phyloP scores from a whole-genome alignment of 371 early-diverging fungal species.

The Apophysomyces trapeziformis region DNA sequence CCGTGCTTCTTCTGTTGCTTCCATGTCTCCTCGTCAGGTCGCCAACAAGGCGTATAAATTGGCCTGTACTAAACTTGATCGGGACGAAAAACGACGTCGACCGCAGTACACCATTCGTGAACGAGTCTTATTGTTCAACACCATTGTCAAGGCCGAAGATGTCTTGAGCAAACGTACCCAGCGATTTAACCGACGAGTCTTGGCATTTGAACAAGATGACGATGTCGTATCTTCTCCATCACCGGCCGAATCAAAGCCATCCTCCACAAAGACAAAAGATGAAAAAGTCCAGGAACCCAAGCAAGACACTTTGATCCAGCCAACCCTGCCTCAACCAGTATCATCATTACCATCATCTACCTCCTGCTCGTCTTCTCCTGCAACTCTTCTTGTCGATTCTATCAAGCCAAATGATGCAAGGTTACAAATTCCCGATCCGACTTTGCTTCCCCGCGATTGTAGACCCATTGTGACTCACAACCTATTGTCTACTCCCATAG shows the following conservation, averaged over 20 bases:
- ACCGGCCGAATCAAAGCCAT: neutral
- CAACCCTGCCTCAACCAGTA: neutral
- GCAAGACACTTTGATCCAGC: conserved; percentile 2
- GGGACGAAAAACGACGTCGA: conserved; percentile 43
- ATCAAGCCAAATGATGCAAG: neutral
- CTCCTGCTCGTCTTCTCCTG: neutral
- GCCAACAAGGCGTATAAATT: conserved; percentile 46
- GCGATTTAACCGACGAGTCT: conserved; percentile 50
- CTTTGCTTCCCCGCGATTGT: conserved; percentile 7
- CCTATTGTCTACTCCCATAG: neutral
- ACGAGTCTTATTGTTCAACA: conserved; percentile 41
- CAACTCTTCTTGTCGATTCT: neutral
- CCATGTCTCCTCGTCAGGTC: conserved; percentile 50
- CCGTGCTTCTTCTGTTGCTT: conserved; percentile 11
- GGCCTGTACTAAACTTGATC: conserved; percentile 48
- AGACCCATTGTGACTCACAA: conserved; percentile 9
- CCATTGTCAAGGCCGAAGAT: conserved; percentile 47
- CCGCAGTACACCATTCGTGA: conserved; percentile 47
- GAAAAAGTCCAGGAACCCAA: neutral
- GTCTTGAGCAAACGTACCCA: conserved; percentile 40
- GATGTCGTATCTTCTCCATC: conserved; percentile 10
- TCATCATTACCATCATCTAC: neutral
- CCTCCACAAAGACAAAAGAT: neutral
- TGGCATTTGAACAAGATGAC: conserved; percentile 52
- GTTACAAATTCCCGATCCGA: neutral